Conservation (phyloP, 768 basidiomycete genomes). For the Asterophora parasitica region DNA sequence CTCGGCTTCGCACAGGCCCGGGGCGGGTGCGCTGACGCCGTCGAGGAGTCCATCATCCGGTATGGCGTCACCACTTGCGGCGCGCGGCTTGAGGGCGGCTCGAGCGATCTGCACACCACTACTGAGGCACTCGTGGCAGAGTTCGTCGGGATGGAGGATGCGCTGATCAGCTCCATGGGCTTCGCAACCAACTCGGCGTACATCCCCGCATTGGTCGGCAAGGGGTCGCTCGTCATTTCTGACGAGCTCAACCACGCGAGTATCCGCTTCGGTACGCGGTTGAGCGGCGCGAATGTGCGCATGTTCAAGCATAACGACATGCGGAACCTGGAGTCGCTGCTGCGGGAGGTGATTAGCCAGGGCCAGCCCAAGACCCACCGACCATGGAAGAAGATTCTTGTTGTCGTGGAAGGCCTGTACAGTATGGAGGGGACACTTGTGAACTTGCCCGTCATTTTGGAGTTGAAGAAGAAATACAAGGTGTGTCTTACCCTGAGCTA, state of each 20-base stretch:
- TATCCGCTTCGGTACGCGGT: conserved; percentile 86
- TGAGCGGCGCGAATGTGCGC: conserved; percentile 84
- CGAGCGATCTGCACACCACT: conserved; percentile 74
- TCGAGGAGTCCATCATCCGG: conserved; percentile 73
- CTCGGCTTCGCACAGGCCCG: conserved; percentile 94
- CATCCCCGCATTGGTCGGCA: conserved; percentile 85
- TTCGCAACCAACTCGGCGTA: conserved; percentile 93
- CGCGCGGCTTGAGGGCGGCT: conserved; percentile 78
- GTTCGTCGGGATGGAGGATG: conserved; percentile 88
- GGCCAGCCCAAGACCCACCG: conserved; percentile 96
- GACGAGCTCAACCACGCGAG: conserved; percentile 97
- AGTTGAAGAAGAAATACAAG: conserved; percentile 94
- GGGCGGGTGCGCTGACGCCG: conserved; percentile 93
- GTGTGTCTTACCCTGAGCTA: conserved; percentile 35
- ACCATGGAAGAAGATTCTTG: conserved; percentile 98
- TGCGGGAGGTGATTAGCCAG: conserved; percentile 91
- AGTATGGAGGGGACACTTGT: conserved; percentile 98
- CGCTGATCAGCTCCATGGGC: conserved; percentile 92
- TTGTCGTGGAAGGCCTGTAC: conserved; percentile 94
- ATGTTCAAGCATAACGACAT: conserved; percentile 99
- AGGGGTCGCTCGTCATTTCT: conserved; percentile 92
- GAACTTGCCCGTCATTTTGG: conserved; percentile 76
- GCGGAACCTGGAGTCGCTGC: conserved; percentile 68
- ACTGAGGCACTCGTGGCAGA: conserved; percentile 85
- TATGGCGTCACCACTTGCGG: conserved; percentile 82